Conservation (phyloP, 2,329 filamentous ascomycete species). For the Setomelanomma holmii region DNA sequence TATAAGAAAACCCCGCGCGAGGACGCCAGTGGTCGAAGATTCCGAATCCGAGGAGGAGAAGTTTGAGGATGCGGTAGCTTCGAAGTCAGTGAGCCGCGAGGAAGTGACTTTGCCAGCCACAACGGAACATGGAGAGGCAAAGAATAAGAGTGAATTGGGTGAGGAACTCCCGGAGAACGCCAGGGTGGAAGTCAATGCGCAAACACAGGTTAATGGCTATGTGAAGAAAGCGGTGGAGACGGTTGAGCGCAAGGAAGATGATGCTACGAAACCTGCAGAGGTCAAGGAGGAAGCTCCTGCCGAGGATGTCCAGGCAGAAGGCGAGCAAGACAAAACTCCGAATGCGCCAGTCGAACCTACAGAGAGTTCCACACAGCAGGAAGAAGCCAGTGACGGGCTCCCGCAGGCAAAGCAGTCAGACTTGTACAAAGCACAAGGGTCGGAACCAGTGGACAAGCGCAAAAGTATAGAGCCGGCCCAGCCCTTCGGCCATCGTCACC, state of each 20-base stretch:
- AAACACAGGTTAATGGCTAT: slow-evolving; percentile 20
- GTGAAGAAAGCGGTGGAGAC: slow-evolving; percentile 13
- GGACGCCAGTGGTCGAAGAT: slow-evolving; percentile 35
- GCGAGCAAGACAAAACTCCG: background rate
- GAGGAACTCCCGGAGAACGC: slow-evolving; percentile 7
- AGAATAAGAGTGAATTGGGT: too few species aligned
- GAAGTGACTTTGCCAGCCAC: slow-evolving; percentile 37
- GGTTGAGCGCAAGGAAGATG: slow-evolving; percentile 12
- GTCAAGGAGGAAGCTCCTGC: background rate
- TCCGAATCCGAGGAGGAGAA: slow-evolving; percentile 35
- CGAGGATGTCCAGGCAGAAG: background rate
- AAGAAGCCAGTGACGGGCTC: background rate
- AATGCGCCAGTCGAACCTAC: background rate
- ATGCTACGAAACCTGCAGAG: slow-evolving; percentile 10
- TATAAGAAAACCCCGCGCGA: slow-evolving; percentile 57
- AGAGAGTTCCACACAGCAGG: background rate
- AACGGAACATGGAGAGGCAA: slow-evolving; percentile 7
- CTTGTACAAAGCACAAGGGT: background rate
- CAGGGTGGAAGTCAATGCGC: slow-evolving; percentile 15
- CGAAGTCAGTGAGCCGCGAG: slow-evolving; percentile 32
- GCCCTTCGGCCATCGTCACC: slow-evolving; percentile 12
- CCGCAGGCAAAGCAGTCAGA: slow-evolving; percentile 1
- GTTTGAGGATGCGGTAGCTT: slow-evolving; percentile 37
- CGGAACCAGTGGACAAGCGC: slow-evolving; percentile 9
- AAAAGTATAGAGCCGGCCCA: slow-evolving; percentile 14